These are phyloP conservation scores for Nematodospora valgi DNA, from an alignment of 805 yeast genomes.

Conservation along the genomic window DNA sequence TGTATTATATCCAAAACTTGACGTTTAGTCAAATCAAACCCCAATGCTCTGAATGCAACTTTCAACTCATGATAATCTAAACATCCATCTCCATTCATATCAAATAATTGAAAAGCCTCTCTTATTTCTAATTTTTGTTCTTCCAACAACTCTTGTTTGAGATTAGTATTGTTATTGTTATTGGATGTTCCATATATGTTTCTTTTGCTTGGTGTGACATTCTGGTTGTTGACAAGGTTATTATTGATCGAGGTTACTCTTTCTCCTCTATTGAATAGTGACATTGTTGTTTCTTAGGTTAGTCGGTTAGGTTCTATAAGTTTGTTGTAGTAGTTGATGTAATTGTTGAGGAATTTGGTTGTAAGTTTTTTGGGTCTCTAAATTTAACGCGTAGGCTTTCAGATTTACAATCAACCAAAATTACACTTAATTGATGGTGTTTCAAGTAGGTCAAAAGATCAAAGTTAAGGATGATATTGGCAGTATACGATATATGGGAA, in stretches of 20 bases:
- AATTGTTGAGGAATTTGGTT: neutral
- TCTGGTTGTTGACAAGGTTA: neutral
- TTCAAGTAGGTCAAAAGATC: slow-evolving; percentile 29
- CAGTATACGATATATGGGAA: slow-evolving; percentile 47
- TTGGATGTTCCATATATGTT: slow-evolving; percentile 1
- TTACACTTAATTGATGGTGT: slow-evolving; percentile 4
- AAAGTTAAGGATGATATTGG: slow-evolving; percentile 41
- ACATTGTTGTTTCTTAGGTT: neutral
- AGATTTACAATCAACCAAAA: neutral
- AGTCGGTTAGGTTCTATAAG: too few species aligned
- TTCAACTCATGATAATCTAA: slow-evolving; percentile 91
- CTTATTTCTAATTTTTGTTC: slow-evolving; percentile 89
- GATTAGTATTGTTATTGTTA: neutral
- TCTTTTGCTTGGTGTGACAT: slow-evolving; percentile 2
- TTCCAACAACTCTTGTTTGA: slow-evolving; percentile 66
- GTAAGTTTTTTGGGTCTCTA: too few species aligned
- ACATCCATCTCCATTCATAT: slow-evolving; percentile 86
- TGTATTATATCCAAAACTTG: slow-evolving; percentile 74
- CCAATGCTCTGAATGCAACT: slow-evolving; percentile 91
- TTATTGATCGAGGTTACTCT: neutral
- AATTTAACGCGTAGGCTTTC: too few species aligned
- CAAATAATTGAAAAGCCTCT: slow-evolving; percentile 89
- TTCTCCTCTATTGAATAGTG: neutral
- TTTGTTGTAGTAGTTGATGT: neutral
- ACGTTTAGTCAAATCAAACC: slow-evolving; percentile 76